phyloP scores from a whole-genome alignment of 495 filamentous ascomycete genomes.

The Chaetomium fimeti region DNA sequence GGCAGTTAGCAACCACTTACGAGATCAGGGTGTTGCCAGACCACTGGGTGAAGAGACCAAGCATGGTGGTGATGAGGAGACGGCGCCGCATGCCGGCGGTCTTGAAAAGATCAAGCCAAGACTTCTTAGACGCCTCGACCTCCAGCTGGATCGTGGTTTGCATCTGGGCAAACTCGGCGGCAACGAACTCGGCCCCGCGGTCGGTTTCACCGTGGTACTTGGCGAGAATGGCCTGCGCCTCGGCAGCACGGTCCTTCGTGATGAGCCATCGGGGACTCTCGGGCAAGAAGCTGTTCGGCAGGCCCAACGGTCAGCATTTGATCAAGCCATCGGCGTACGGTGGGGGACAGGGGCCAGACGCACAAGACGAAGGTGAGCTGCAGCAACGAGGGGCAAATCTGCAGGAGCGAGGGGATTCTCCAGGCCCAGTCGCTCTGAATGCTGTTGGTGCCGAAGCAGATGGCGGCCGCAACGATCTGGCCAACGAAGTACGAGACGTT shows the following conservation, averaged over 20 bases:
- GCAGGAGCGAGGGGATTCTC: conserved; percentile 63
- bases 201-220: conserved; percentile 66
- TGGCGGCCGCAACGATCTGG: conserved; percentile 59
- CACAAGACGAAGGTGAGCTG: conserved; percentile 38
- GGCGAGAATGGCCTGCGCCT: conserved; percentile 56
- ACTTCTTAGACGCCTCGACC: conserved; percentile 53
- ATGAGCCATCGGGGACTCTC: conserved; percentile 55
- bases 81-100: conserved; percentile 57
- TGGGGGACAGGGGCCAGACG: background rate
- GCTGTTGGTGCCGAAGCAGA: conserved; percentile 58
- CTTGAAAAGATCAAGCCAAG: conserved; percentile 57
- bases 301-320: conserved; percentile 12
- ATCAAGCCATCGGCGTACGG: background rate
- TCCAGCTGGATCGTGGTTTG: conserved; percentile 58
- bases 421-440: conserved; percentile 60
- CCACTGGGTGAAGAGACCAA: conserved; percentile 65
- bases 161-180: conserved; percentile 60
- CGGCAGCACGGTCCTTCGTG: conserved; percentile 58
- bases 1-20: conserved; percentile 32
- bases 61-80: conserved; percentile 54
- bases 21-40: conserved; percentile 54
- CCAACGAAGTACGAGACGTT: conserved; percentile 66
- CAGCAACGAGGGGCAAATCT: conserved; percentile 55
- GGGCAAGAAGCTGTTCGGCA: conserved; percentile 50
- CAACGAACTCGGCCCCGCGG: conserved; percentile 53